A percentile compares a stretch with the other conserved stretches of the same genome.
phyloP scores from a whole-genome alignment of 2,329 filamentous ascomycete genomes.

The Neurospora sp. region DNA sequence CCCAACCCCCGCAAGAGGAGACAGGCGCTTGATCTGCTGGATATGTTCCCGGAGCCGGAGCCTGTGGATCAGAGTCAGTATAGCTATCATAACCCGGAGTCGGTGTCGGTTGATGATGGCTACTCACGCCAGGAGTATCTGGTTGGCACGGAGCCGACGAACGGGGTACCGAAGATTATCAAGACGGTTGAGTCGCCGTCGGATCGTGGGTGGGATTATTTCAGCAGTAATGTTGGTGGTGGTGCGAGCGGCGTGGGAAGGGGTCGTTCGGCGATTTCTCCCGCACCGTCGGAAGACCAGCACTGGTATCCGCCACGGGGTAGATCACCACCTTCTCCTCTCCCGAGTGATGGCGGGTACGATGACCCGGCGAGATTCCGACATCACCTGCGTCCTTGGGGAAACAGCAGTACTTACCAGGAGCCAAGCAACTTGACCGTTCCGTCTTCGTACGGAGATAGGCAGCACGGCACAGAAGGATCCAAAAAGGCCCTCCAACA shows the following conservation, averaged over 20 bases:
- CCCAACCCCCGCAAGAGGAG: slow-evolving; percentile 61
- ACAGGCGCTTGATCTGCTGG: slow-evolving; percentile 62
- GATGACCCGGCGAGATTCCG: slow-evolving; percentile 21
- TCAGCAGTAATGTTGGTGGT: not conserved
- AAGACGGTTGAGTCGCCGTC: slow-evolving; percentile 31
- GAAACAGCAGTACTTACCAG: slow-evolving; percentile 5
- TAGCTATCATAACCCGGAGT: slow-evolving; percentile 20
- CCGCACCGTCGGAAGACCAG: slow-evolving; percentile 27
- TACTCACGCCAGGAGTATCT: slow-evolving; percentile 29
- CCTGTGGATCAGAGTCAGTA: slow-evolving; percentile 18
- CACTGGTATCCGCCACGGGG: slow-evolving; percentile 39
- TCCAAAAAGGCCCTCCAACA: not conserved
- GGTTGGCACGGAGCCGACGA: slow-evolving; percentile 24
- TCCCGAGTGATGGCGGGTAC: slow-evolving; percentile 33
- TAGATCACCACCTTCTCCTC: slow-evolving; percentile 43
- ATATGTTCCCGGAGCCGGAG: slow-evolving; percentile 48
- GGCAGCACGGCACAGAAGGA: not conserved
- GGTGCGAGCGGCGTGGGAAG: not conserved
- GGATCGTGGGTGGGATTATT: slow-evolving; percentile 25
- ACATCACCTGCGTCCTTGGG: slow-evolving; percentile 11
- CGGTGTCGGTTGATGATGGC: slow-evolving; percentile 31
- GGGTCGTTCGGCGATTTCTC: not conserved
- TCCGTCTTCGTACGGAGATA: not conserved
- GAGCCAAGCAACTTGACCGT: not conserved
- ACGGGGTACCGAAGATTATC: slow-evolving; percentile 25